Conservation (phyloP, 108 stramenopile genomes). For the Chaetoceros muelleri region DNA sequence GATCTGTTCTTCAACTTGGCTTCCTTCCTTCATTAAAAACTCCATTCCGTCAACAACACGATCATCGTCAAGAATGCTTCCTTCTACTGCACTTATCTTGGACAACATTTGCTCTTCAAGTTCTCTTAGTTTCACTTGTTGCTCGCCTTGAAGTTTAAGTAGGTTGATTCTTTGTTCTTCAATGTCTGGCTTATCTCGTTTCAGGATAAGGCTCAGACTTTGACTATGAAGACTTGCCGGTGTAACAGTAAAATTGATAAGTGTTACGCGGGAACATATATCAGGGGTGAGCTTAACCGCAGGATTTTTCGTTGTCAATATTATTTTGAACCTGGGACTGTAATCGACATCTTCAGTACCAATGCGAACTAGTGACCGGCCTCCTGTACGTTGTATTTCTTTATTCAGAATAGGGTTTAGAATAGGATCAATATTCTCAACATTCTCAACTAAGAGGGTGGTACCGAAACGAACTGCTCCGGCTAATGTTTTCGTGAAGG, state of each 20-base stretch:
- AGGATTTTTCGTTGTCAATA: constrained; percentile 89
- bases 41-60: constrained; percentile 92
- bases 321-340: constrained; percentile 89
- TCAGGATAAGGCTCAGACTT: constrained; percentile 78
- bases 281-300: constrained; percentile 89
- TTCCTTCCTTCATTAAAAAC: constrained; percentile 88
- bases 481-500: constrained; percentile 95
- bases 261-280: constrained; percentile 91
- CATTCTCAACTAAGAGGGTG: constrained; percentile 91
- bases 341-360: constrained; percentile 98
- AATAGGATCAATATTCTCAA: constrained; percentile 90
- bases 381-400: constrained; percentile 92
- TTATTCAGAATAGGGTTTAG: constrained; percentile 94
- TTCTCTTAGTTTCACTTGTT: constrained; percentile 87
- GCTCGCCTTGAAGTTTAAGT: constrained; percentile 88
- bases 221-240: constrained; percentile 89
- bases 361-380: constrained; percentile 86
- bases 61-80: constrained; percentile 97
- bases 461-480: constrained; percentile 97
- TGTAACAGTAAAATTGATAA: constrained; percentile 95
- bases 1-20: constrained; percentile 89
- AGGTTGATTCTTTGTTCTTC: constrained; percentile 76
- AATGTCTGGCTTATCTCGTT: constrained; percentile 88
- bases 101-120: constrained; percentile 94
- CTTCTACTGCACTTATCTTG: constrained; percentile 88